Evolutionary conservation across 345 rosid species (phyloP).

Genomic region (Citrus cavaleriei): DNA sequence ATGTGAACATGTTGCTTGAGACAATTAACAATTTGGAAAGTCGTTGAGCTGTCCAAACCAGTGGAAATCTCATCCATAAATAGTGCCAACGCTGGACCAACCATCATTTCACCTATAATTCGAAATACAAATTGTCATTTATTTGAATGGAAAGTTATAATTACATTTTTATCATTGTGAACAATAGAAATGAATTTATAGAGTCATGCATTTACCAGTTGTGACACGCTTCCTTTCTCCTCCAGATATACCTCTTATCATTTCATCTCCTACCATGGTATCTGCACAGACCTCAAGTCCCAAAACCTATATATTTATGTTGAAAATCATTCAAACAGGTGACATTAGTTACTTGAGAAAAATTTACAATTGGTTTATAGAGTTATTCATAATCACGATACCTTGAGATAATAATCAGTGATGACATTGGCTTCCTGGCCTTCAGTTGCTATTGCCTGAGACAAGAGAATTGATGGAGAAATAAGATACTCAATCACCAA

Average conservation of each 20-base stretch:
- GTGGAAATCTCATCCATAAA: slow-evolving; percentile 80
- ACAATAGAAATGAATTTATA: not conserved
- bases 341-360: not conserved
- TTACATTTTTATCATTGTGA: too few relatives aligned
- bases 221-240: slow-evolving; percentile 84
- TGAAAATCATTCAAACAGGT: not conserved
- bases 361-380: too few relatives aligned
- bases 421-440: slow-evolving; percentile 44
- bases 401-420: slow-evolving; percentile 54
- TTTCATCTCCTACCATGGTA: slow-evolving; percentile 63
- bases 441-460: slow-evolving; percentile 44
- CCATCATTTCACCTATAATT: slow-evolving; percentile 63
- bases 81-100: slow-evolving; percentile 55
- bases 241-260: slow-evolving; percentile 81
- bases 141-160: not conserved
- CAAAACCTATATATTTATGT: slow-evolving; percentile 43
- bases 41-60: slow-evolving; percentile 83
- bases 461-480: not conserved
- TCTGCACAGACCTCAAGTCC: slow-evolving; percentile 75
- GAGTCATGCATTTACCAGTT: slow-evolving; percentile 37
- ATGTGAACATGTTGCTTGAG: slow-evolving; percentile 61
- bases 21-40: slow-evolving; percentile 72
- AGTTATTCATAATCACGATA: not conserved
- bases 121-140: not conserved
- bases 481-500: not conserved